A percentile compares a stretch with the other conserved stretches of the same genome.
phyloP scores from a whole-genome alignment of 2,329 filamentous ascomycete species.

The Talaromyces sp. region DNA sequence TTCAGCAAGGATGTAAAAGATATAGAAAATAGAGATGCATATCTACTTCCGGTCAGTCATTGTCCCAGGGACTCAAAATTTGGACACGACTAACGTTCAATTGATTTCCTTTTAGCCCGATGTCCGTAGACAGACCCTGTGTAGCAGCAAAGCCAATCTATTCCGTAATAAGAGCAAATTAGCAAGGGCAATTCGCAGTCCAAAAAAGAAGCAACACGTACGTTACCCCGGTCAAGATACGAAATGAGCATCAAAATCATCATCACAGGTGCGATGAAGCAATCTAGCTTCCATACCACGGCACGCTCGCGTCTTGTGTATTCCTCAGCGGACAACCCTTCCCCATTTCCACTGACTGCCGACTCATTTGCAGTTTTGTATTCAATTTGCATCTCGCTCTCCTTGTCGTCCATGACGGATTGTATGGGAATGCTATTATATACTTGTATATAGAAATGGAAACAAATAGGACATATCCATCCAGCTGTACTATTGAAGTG shows the following conservation, averaged over 20 bases:
- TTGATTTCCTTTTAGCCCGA: conserved; percentile 3
- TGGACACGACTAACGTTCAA: background rate
- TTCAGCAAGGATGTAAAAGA: conserved; percentile 6
- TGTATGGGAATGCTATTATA: background rate
- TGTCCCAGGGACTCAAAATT: background rate
- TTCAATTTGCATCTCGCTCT: background rate
- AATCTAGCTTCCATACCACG: conserved; percentile 7
- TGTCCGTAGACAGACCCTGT: conserved; percentile 2
- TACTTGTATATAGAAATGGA: background rate
- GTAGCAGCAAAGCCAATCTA: conserved; percentile 8
- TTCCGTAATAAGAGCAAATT: background rate
- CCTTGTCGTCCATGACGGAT: background rate
- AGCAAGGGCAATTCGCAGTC: background rate
- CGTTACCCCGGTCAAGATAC: conserved; percentile 10
- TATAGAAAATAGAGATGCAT: conserved; percentile 3
- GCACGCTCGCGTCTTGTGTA: background rate
- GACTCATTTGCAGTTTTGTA: conserved; percentile 1
- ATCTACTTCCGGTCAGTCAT: background rate
- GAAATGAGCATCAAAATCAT: conserved; percentile 12
- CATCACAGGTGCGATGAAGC: conserved; percentile 10
- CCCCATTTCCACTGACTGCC: background rate
- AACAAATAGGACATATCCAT: background rate
- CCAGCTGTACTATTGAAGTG: background rate
- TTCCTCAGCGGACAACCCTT: background rate
- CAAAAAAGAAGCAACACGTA: background rate